phyloP scores from a whole-genome alignment of 78 protist genomes.

The Isochrysis galbana region DNA sequence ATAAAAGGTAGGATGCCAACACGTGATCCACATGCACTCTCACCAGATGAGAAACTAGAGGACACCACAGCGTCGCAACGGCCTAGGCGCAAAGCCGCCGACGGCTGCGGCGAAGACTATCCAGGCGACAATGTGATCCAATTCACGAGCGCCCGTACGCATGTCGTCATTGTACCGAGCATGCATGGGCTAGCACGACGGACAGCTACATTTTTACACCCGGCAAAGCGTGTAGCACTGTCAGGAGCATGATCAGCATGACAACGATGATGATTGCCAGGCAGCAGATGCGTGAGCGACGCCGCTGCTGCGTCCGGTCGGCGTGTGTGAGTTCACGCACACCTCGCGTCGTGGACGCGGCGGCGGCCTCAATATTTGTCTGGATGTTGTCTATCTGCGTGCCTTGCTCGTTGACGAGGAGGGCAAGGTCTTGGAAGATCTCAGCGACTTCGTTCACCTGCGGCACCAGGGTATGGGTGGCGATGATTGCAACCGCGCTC shows the following conservation, averaged over 20 bases:
- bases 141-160: no score
- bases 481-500: neutral
- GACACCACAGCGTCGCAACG: no score
- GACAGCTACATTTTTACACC: no score
- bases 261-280: neutral
- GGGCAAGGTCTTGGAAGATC: neutral
- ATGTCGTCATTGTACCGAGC: no score
- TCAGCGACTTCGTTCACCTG: neutral
- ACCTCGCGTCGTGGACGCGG: neutral
- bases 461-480: neutral
- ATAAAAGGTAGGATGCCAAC: no score
- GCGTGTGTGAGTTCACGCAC: neutral
- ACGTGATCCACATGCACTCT: no score
- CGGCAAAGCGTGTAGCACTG: neutral
- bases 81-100: no score
- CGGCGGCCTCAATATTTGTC: neutral
- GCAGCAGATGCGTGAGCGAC: neutral
- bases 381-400: constrained; percentile 24
- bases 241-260: neutral
- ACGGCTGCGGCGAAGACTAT: no score
- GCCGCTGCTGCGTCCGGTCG: neutral
- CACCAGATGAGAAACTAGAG: no score
- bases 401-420: neutral
- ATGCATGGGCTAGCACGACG: no score
- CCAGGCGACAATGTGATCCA: no score